phyloP scores from a whole-genome alignment of 2,329 filamentous ascomycete species.

The Pestalotiopsis sp. region DNA sequence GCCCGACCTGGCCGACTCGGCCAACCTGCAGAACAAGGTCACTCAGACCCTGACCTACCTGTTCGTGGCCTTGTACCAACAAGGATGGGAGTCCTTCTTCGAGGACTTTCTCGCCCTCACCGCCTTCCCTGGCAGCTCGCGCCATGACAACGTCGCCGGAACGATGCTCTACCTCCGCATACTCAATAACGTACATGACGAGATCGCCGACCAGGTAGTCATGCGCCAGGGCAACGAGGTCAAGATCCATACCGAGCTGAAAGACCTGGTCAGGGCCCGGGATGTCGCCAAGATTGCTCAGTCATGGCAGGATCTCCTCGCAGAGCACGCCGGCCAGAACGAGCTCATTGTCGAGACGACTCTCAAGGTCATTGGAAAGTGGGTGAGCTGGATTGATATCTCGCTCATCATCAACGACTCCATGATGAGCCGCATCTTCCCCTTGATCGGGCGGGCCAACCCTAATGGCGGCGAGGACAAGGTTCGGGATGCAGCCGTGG shows the following conservation, averaged over 20 bases:
- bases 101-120: conserved; percentile 86
- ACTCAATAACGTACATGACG: conserved; percentile 88
- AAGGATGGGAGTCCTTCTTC: conserved; percentile 87
- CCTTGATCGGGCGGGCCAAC: conserved; percentile 79
- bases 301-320: conserved; percentile 90
- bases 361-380: conserved; percentile 89
- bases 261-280: conserved; percentile 83
- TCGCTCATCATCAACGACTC: conserved; percentile 87
- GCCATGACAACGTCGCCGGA: conserved; percentile 70
- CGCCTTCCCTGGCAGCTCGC: conserved; percentile 57
- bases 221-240: conserved; percentile 76
- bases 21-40: conserved; percentile 91
- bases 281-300: conserved; percentile 87
- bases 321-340: conserved; percentile 71
- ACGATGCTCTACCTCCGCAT: conserved; percentile 88
- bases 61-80: conserved; percentile 83
- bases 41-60: conserved; percentile 94
- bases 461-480: conserved; percentile 67
- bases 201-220: conserved; percentile 92
- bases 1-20: conserved; percentile 65
- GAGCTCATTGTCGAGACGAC: conserved; percentile 82
- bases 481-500: conserved; percentile 87
- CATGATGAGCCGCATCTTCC: conserved; percentile 82
- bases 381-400: conserved; percentile 99
- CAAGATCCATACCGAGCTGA: conserved; percentile 85